Evolutionary conservation across 495 filamentous ascomycete species (phyloP), one percentile per base, ranked within the genome.

Genomic region (Sabuloglossum arenarium): DNA sequence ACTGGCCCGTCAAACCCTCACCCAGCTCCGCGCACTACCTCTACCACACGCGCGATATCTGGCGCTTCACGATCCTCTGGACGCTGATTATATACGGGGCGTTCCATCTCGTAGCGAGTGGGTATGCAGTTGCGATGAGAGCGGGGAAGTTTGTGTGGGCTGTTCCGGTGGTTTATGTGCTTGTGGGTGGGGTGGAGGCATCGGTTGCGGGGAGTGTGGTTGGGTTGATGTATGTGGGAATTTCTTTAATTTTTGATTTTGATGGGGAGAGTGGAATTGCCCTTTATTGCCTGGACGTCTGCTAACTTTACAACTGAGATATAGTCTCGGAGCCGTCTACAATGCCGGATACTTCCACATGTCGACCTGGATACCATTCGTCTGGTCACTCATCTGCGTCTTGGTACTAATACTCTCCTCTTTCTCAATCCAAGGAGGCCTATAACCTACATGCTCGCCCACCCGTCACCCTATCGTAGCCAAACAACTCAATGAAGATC

Each of bases 341-440:
- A 79, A 84, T 60, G 78, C 86, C 16, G 91, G 88, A 30, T 85
- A 81, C 67, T 95, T 94, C 64, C 70, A 79, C 59, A 94, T 97
- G 90, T 93, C 88, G 54, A 96, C 91, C 1, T 98, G 93, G 91
- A 83, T 95, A 42, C 91, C 91, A 14, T 86, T 94, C 63, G 75
- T 93, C 53, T 98, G 91, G 91, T 84, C 81, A n/a, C 73, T 85
- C 60, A 82, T 95, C 65, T 95, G 89, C 63, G 79, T 93, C 1
- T 66, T 96, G 55, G 78, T 95, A n/a, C 66, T 98, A 43, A 84
- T 96, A 54, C 67, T 97, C 43, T 91, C 89, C 3, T 95, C 89
- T 14, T 98, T 95, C 67, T 85, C 88, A 10, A 89, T 95, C 58
- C 88, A 93, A 62, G 90, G 90, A n/a, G 91, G 88, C 31, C 73